Conservation (phyloP, 2,329 filamentous ascomycete species). For the Apiospora malaysiana region DNA sequence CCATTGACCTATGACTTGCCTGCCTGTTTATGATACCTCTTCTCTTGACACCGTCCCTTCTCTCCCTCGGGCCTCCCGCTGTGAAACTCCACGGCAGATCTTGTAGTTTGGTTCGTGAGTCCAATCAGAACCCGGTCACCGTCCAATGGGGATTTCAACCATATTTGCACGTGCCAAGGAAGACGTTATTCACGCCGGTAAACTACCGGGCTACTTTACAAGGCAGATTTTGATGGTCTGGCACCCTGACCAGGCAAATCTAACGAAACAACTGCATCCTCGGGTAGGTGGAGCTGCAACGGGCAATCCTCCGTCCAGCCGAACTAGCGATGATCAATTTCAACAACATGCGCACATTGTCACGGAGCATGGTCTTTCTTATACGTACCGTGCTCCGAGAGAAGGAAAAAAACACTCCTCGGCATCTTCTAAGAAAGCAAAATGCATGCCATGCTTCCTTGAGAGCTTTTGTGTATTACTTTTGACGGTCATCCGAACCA, state of each 20-base stretch:
- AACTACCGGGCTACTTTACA: neutral
- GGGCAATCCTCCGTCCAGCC: too few relatives aligned
- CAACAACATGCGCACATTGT: neutral
- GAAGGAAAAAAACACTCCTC: neutral
- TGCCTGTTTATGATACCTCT: too few relatives aligned
- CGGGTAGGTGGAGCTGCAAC: neutral
- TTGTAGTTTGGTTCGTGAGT: neutral
- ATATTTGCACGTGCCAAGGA: neutral
- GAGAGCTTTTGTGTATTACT: neutral
- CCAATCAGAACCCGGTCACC: slow-evolving; percentile 11
- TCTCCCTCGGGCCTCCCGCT: neutral
- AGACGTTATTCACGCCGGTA: neutral
- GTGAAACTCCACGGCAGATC: slow-evolving; percentile 9
- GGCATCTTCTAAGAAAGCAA: neutral
- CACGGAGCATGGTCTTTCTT: neutral
- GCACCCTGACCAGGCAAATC: neutral
- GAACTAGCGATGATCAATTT: neutral
- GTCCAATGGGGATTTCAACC: slow-evolving; percentile 5
- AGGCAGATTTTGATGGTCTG: neutral
- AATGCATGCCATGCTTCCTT: neutral
- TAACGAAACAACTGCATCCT: neutral
- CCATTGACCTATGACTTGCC: neutral
- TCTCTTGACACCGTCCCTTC: neutral
- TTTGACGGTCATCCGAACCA: neutral
- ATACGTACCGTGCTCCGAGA: neutral